These are phyloP conservation scores for Eurotiales sp. DNA, from an alignment of 2,329 filamentous ascomycete genomes.

Conservation along the genomic window DNA sequence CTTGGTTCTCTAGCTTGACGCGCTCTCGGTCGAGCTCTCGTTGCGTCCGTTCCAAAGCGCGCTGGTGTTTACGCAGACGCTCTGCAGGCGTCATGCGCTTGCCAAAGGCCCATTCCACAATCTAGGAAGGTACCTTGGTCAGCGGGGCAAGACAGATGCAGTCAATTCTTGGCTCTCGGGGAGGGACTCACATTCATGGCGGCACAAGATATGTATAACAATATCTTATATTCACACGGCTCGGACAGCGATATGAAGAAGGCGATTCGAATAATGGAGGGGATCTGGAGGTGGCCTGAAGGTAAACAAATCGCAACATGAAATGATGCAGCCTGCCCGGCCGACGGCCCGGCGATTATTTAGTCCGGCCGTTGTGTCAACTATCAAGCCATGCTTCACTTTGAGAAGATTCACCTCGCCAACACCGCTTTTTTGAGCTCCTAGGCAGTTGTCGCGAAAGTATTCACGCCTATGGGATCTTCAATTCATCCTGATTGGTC, in stretches of 20 bases:
- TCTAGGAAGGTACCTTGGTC: constrained; percentile 51
- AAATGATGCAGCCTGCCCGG: constrained; percentile 5
- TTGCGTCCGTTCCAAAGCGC: constrained; percentile 94
- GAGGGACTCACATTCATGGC: constrained; percentile 39
- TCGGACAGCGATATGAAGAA: neutral
- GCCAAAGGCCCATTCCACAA: constrained; percentile 98
- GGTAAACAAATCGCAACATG: neutral
- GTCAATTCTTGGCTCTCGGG: neutral
- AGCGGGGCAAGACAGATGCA: constrained; percentile 6
- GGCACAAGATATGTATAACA: neutral
- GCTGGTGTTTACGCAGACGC: constrained; percentile 68
- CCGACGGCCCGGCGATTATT: neutral
- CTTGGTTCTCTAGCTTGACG: constrained; percentile 94
- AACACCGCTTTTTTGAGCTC: no score
- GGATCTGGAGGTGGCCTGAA: neutral
- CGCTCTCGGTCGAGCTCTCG: constrained; percentile 92
- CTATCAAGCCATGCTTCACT: no score
- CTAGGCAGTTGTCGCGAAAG: no score
- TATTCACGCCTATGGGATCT: no score
- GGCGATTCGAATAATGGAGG: neutral
- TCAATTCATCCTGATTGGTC: no score
- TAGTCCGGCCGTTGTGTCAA: no score
- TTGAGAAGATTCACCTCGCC: no score
- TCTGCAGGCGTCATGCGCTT: constrained; percentile 95
- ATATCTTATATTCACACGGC: neutral